Conservation (phyloP, 768 basidiomycete species). For the Porphyrellus cyaneotinctus region DNA sequence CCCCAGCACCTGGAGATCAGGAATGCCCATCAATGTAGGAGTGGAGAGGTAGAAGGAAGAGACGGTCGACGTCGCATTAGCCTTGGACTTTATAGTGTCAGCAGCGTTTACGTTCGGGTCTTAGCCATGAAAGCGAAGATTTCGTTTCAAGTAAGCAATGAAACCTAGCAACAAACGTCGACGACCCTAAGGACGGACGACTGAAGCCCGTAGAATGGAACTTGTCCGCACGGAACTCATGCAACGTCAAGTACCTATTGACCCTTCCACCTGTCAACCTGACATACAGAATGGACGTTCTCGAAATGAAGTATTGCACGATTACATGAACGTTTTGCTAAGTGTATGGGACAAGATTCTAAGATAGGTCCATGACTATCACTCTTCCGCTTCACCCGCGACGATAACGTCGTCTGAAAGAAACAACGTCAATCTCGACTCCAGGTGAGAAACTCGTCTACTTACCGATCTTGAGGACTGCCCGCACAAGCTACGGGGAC, state of each 20-base stretch:
- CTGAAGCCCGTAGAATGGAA: no score
- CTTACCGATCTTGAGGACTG: slow-evolving; percentile 84
- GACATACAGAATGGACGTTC: no score
- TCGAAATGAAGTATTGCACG: no score
- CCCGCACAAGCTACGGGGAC: slow-evolving; percentile 62
- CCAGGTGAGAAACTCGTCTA: slow-evolving; percentile 4
- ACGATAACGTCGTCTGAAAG: slow-evolving; percentile 71
- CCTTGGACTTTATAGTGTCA: slow-evolving; percentile 4
- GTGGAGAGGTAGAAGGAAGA: background rate
- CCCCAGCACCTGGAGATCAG: slow-evolving; percentile 18
- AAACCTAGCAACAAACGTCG: no score
- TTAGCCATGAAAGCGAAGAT: no score
- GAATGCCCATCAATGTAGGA: slow-evolving; percentile 19
- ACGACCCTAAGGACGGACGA: no score
- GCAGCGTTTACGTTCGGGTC: background rate
- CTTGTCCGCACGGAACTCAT: no score
- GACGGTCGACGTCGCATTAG: background rate
- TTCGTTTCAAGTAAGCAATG: no score
- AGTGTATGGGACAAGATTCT: no score
- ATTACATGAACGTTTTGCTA: slow-evolving; percentile 26
- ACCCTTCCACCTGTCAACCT: no score
- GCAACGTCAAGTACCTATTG: no score
- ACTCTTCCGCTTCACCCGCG: slow-evolving; percentile 67
- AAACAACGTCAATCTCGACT: slow-evolving; percentile 3
- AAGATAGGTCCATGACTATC: slow-evolving; percentile 26